A percentile compares a stretch with the other conserved stretches of the same genome.
phyloP scores from a whole-genome alignment of 2,329 filamentous ascomycete species.

The Aureobasidium sp. region DNA sequence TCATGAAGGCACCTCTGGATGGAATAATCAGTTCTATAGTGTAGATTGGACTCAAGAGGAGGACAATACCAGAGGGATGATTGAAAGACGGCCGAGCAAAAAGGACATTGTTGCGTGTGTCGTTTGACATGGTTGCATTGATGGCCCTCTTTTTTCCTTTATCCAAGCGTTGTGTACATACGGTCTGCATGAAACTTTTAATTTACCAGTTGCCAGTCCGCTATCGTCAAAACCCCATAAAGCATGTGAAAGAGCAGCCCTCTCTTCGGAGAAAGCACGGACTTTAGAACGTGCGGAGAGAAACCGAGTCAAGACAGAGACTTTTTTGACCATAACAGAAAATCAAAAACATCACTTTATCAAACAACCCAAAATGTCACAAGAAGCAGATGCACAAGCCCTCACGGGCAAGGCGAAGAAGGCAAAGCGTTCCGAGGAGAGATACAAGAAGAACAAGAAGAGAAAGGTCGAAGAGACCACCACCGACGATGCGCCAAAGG shows the following conservation, averaged over 20 bases:
- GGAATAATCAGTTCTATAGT: neutral
- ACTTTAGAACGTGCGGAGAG: slow-evolving; percentile 6
- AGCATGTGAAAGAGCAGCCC: slow-evolving; percentile 8
- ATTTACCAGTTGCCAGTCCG: neutral
- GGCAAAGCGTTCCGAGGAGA: slow-evolving; percentile 29
- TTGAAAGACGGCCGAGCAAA: neutral
- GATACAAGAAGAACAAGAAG: slow-evolving; percentile 30
- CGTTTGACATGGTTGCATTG: slow-evolving; percentile 3
- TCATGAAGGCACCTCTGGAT: slow-evolving; percentile 3
- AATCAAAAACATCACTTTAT: neutral
- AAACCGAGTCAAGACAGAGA: neutral
- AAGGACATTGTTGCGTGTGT: neutral
- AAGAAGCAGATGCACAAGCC: slow-evolving; percentile 22
- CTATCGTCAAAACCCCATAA: neutral
- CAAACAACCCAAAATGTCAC: slow-evolving; percentile 20
- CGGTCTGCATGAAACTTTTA: slow-evolving; percentile 9
- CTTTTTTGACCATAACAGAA: neutral
- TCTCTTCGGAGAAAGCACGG: slow-evolving; percentile 5
- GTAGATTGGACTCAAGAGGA: neutral
- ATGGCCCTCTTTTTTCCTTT: neutral
- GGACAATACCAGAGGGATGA: neutral
- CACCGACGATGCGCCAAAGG: slow-evolving; percentile 18
- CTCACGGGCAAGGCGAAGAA: slow-evolving; percentile 30
- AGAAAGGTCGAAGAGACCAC: slow-evolving; percentile 23
- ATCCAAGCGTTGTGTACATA: slow-evolving; percentile 12